A percentile compares a stretch with the other conserved stretches of the same genome.
Conservation (phyloP, 768 basidiomycete species). For the Collybia mongolica region DNA sequence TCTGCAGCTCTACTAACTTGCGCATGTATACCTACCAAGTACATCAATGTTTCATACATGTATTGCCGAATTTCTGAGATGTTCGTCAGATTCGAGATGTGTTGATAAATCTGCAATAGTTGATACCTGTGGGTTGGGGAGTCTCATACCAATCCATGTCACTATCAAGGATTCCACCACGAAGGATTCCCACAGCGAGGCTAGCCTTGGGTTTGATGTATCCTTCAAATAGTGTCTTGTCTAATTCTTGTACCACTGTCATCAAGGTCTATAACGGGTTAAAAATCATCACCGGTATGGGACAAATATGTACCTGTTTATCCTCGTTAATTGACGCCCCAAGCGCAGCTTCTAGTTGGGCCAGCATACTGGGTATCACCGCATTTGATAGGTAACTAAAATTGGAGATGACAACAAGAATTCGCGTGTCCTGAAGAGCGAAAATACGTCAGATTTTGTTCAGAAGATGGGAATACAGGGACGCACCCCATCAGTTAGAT, state of each 20-base stretch:
- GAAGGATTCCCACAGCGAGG: conserved; percentile 64
- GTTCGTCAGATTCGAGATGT: not conserved
- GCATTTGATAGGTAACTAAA: conserved; percentile 70
- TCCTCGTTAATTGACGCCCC: conserved; percentile 72
- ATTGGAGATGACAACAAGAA: conserved; percentile 89
- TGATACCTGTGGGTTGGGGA: conserved; percentile 82
- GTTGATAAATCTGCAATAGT: conserved; percentile 15
- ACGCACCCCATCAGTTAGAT: conserved; percentile 63
- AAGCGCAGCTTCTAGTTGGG: conserved; percentile 76
- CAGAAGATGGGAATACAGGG: conserved; percentile 4
- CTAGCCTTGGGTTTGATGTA: conserved; percentile 83
- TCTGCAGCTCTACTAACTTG: conserved; percentile 84
- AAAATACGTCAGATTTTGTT: not conserved
- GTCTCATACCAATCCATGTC: conserved; percentile 95
- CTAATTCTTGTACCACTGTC: conserved; percentile 79
- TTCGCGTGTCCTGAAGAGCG: conserved; percentile 70
- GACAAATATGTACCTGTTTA: conserved; percentile 47
- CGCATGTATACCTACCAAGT: conserved; percentile 89
- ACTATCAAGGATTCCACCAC: conserved; percentile 74
- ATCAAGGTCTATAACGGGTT: conserved; percentile 54
- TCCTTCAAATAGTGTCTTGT: conserved; percentile 86
- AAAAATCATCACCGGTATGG: conserved; percentile 7
- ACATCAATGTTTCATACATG: conserved; percentile 86
- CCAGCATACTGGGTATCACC: conserved; percentile 77
- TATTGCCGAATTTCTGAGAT: conserved; percentile 83